A percentile compares a stretch with the other conserved stretches of the same genome.
Conservation (phyloP, 768 basidiomycete genomes). For the Boletus rubroflammeus region DNA sequence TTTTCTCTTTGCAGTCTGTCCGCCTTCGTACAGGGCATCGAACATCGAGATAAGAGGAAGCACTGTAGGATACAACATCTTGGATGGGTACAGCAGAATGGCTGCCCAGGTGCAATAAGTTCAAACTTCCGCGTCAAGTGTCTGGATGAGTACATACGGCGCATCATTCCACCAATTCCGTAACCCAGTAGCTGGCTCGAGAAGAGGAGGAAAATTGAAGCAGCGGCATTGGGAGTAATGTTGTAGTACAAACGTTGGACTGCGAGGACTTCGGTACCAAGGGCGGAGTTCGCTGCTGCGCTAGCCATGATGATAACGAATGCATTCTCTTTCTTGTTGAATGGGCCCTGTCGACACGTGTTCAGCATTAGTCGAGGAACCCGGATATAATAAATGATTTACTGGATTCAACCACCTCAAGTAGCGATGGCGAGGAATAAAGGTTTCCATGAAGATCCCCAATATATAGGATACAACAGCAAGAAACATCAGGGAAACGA, state of each 20-base stretch:
- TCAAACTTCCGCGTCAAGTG: background rate
- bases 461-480: slow-evolving; percentile 50
- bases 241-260: slow-evolving; percentile 54
- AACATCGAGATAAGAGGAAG: slow-evolving; percentile 25
- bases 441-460: slow-evolving; percentile 43
- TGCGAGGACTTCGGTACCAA: slow-evolving; percentile 53
- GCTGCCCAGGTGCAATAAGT: slow-evolving; percentile 4
- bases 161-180: slow-evolving; percentile 52
- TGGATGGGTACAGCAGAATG: slow-evolving; percentile 41
- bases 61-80: slow-evolving; percentile 39
- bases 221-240: slow-evolving; percentile 44
- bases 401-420: slow-evolving; percentile 53
- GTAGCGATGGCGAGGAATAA: slow-evolving; percentile 42
- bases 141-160: slow-evolving; percentile 31
- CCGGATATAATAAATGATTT: background rate
- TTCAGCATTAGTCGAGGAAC: background rate
- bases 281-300: slow-evolving; percentile 51
- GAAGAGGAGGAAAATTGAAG: slow-evolving; percentile 46
- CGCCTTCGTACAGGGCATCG: slow-evolving; percentile 40
- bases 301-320: slow-evolving; percentile 56
- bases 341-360: slow-evolving; percentile 39
- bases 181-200: slow-evolving; percentile 42
- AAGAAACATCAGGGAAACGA: slow-evolving; percentile 53
- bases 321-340: slow-evolving; percentile 59
- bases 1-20: slow-evolving; percentile 37